Percentiles rank a stretch among this genome's conserved stretches.
Evolutionary conservation across 169 alveolate species (phyloP).

Genomic region (Eimeria maxima): DNA sequence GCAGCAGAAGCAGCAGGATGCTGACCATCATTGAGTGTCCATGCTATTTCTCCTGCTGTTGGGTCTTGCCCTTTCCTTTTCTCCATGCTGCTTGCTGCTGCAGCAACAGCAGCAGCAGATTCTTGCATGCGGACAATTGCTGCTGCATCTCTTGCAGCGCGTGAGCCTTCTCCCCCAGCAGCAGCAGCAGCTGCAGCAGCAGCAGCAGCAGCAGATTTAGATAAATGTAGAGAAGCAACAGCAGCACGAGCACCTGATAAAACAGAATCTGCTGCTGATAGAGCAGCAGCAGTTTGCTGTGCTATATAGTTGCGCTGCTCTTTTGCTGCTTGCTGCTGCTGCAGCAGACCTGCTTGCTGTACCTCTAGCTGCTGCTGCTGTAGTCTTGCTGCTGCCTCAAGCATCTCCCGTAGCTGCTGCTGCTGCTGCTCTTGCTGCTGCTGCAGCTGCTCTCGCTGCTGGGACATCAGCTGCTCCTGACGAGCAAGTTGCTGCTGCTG

Average conservation of each 20-base stretch:
- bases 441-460: conserved; percentile 53
- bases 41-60: conserved; percentile 35
- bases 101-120: background rate
- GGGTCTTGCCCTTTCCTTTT: background rate
- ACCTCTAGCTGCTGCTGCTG: background rate
- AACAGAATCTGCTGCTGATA: background rate
- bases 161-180: background rate
- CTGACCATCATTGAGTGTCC: conserved; percentile 43
- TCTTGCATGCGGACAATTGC: background rate
- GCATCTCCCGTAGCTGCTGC: too few species aligned
- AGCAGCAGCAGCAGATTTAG: background rate
- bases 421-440: conserved; percentile 64
- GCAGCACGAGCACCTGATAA: conserved; percentile 43
- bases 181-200: too few species aligned
- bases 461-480: conserved; percentile 28
- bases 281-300: background rate
- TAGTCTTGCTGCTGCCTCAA: too few species aligned
- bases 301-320: conserved; percentile 21
- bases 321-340: conserved; percentile 56
- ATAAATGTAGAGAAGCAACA: background rate
- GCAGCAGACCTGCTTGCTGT: conserved; percentile 18
- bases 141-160: conserved; percentile 14
- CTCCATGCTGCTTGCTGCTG: conserved; percentile 32
- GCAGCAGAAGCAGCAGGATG: conserved; percentile 1
- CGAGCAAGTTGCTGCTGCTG: conserved; percentile 58